Percentiles rank a stretch among this genome's conserved stretches.
phyloP scores from a whole-genome alignment of 2,329 filamentous ascomycete genomes.

The Hymenoscyphus scutula region DNA sequence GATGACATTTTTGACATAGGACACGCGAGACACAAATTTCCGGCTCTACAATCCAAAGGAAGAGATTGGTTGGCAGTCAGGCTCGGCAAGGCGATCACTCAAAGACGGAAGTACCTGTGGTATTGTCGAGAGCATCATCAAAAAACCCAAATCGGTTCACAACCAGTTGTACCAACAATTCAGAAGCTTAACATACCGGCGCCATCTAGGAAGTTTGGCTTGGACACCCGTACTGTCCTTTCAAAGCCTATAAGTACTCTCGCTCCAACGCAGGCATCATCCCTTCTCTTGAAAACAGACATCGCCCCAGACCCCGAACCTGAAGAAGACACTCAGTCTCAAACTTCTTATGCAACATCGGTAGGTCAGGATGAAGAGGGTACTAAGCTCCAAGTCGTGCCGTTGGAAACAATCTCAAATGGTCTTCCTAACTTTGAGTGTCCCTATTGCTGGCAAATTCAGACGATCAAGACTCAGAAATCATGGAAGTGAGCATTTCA shows the following conservation, averaged over 20 bases:
- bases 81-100: constrained; percentile 31
- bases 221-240: not conserved
- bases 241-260: constrained; percentile 16
- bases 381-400: constrained; percentile 10
- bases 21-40: constrained; percentile 20
- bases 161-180: not conserved
- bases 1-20: constrained; percentile 16
- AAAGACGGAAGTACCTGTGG: constrained; percentile 30
- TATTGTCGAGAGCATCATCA: constrained; percentile 31
- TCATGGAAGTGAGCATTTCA: constrained; percentile 25
- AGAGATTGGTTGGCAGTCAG: constrained; percentile 21
- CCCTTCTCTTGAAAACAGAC: constrained; percentile 4
- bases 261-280: constrained; percentile 12
- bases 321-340: constrained; percentile 14
- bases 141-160: constrained; percentile 12
- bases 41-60: not conserved
- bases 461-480: constrained; percentile 20
- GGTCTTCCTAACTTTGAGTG: constrained; percentile 16
- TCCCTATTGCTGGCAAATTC: constrained; percentile 22
- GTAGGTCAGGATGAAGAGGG: constrained; percentile 9
- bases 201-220: not conserved
- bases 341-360: constrained; percentile 20
- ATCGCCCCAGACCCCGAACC: constrained; percentile 5
- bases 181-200: not conserved
- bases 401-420: constrained; percentile 17